A percentile compares a stretch with the other conserved stretches of the same genome.
Conservation (phyloP, 2,329 filamentous ascomycete species). For the Trichoderma guizhouense region DNA sequence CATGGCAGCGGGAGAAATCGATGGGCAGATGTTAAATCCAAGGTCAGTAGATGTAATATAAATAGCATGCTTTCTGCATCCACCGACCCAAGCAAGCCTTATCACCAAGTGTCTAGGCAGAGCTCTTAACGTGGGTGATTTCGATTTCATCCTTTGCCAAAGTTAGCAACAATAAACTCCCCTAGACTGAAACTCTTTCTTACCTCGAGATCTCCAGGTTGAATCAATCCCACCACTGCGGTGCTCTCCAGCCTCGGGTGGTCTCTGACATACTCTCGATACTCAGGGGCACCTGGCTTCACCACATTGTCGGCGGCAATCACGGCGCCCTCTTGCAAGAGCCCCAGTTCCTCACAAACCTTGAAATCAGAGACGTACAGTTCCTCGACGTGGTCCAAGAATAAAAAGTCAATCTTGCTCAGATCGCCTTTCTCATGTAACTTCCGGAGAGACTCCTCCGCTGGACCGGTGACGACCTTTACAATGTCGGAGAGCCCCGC, state of each 20-base stretch:
- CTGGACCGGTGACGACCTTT: constrained; percentile 66
- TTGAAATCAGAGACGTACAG: constrained; percentile 72
- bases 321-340: constrained; percentile 61
- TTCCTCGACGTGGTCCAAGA: constrained; percentile 79
- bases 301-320: constrained; percentile 69
- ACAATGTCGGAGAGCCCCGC: constrained; percentile 70
- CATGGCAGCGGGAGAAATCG: background rate
- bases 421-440: constrained; percentile 54
- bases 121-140: background rate
- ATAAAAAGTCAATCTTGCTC: constrained; percentile 65
- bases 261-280: background rate
- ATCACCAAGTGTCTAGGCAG: background rate
- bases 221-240: constrained; percentile 1
- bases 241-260: background rate
- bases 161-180: background rate
- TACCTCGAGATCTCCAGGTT: constrained; percentile 9
- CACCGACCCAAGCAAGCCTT: no score
- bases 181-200: background rate
- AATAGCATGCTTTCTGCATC: background rate
- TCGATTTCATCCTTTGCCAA: background rate
- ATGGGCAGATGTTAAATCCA: background rate
- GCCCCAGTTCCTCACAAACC: constrained; percentile 66
- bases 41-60: background rate
- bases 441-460: constrained; percentile 60
- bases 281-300: constrained; percentile 63